Evolutionary conservation across 768 basidiomycete genomes (phyloP), one percentile per base, ranked within the genome.

Genomic region (Rhizopogon sp.): DNA sequence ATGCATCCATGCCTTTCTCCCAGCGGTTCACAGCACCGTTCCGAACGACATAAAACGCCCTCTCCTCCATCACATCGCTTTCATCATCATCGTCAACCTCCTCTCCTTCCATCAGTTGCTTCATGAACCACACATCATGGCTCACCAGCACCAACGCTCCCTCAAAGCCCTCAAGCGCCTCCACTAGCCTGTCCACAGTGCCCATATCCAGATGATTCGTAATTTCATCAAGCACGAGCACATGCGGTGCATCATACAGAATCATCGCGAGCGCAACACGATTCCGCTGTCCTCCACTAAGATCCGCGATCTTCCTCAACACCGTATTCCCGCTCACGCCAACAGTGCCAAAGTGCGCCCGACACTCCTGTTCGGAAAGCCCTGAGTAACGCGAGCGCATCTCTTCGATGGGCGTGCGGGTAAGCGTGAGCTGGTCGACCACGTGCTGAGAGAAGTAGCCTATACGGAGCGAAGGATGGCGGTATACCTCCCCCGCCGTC

Each of bases 131-230:
- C 64, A 80, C 72, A 60, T 88, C 87, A 62, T 88, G 87, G 43
- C 82, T 85, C 47, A 87, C 78, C n/a, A 87, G 70, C 9, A 86
- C 69, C 31, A 87, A 62, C 1, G 78, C 83, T 1, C 87, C 85
- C 28, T 66, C 68, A 59, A 76, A 88, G 13, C 64, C 66, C 46
- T 73, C 72, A 41, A 88, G 70, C 7, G 81, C 77, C 20, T 72
- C 69, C 0, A 80, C 78, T 2, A 88, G 68, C 0, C 80, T 81
- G 55, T 76, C 67, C 33, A 87, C 80, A 3, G 83, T 86, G 25
- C 78, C 76, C 41, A 76, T 73, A 64, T 88, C 86, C 42, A 88
- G 67, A 68, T 88, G 87, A n/a, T 85, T 76, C 11, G 86, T 84
- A 5, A 84, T 80, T 64, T 88, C 87, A 58, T 82, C 79, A 22